phyloP scores from a whole-genome alignment of 2,329 filamentous ascomycete genomes.

The Penicillium psychrosexuale region DNA sequence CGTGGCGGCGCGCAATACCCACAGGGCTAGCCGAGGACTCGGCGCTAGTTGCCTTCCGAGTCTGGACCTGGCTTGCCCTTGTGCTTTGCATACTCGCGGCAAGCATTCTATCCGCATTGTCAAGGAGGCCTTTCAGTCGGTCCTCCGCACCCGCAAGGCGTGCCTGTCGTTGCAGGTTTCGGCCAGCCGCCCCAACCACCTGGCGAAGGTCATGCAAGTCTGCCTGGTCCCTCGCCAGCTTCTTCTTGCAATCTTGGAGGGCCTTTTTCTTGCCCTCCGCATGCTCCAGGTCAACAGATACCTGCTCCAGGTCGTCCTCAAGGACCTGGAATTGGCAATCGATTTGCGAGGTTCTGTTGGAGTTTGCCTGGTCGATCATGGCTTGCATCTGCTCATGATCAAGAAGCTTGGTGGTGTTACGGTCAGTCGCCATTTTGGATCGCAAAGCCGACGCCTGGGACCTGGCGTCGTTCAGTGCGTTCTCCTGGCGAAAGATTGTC shows the following conservation, averaged over 20 bases:
- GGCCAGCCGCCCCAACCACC: fast-evolving
- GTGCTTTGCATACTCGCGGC: not conserved
- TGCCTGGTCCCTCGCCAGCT: not conserved
- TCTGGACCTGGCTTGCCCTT: not conserved
- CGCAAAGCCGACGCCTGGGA: not conserved
- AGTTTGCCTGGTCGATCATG: not conserved
- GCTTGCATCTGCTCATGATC: not conserved
- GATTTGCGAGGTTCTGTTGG: not conserved
- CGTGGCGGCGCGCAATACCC: not conserved
- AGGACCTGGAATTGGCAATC: not conserved
- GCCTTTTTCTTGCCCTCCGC: not conserved
- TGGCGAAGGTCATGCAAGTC: not conserved
- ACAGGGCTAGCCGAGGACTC: not conserved
- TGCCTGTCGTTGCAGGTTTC: fast-evolving
- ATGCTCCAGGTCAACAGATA: fast-evolving
- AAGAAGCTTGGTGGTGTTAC: not conserved
- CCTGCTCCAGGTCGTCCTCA: not conserved
- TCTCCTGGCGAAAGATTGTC: not conserved
- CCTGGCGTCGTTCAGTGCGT: fast-evolving
- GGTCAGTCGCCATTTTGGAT: fast-evolving
- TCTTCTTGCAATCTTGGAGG: not conserved
- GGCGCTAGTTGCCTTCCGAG: not conserved
- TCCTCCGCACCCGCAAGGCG: not conserved
- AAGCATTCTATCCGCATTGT: not conserved
- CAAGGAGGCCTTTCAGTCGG: not conserved